Evolutionary conservation across 305 asterid species (phyloP).

Genomic region (Rubia tinctorum): DNA sequence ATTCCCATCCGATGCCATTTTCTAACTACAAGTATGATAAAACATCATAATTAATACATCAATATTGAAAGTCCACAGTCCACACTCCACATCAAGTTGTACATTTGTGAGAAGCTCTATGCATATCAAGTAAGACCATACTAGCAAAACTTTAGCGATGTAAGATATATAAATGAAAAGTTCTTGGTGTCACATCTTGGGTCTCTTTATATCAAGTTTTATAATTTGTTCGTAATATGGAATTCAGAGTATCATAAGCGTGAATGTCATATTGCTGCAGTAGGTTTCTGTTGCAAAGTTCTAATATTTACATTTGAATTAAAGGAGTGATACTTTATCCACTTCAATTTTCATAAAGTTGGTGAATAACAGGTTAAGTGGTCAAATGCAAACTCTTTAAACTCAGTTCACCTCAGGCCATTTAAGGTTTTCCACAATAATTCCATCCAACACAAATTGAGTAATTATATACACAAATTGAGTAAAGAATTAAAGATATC

Average conservation of each 20-base stretch:
- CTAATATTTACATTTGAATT: neutral
- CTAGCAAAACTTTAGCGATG: neutral
- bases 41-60: no score
- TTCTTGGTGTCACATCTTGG: neutral
- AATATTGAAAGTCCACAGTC: no score
- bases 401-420: neutral
- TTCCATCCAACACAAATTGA: no score
- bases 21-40: no score
- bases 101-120: neutral
- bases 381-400: neutral
- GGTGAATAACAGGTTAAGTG: neutral
- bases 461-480: no score
- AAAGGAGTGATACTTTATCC: neutral
- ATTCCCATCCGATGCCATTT: no score
- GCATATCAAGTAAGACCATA: neutral
- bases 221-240: neutral
- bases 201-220: neutral
- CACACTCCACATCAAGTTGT: neutral
- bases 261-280: neutral
- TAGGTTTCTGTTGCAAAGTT: neutral
- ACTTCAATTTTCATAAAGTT: neutral
- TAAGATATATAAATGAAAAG: neutral
- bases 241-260: neutral
- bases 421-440: neutral
- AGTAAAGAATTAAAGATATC: no score